Evolutionary conservation across 228 moss, liverwort and hornwort genomes (phyloP), one percentile per base, ranked within the genome.

Genomic region (Sphagnum fallax): DNA sequence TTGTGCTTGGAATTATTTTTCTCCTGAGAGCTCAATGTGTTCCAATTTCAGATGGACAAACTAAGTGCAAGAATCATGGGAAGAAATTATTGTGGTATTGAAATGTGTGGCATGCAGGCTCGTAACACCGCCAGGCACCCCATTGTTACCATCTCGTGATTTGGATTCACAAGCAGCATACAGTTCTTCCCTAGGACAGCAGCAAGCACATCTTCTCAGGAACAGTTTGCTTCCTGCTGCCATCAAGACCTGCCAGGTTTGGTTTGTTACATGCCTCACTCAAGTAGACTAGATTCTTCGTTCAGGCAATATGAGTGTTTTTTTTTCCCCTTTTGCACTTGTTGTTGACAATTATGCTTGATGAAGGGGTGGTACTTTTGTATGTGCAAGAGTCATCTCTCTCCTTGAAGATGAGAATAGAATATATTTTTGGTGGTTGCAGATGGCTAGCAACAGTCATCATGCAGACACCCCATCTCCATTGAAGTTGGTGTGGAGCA

Each of bases 111-210:
- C 32, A 32, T 32, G 32, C 32, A 32, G 95, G 95, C 80, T 95
- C 7, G 79, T 92, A 78, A 95, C 92, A 49, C 95, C 95, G 16
- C 95, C 95, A 13, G 92, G 87, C 14, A 95, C 95, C 4, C 95
- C 95, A 16, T 77, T 95, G 14, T 95, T 95, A 60, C 92, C 92
- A 47, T 92, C 95, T 4, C 51, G 92, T 72, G 92, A 95, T 74
- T 79, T 75, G 62, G 88, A 84, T 51, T 80, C 83, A 53, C 74
- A 32, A 2, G 32, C 93, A 60, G 90, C 85, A 48, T 65, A 76
- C 47, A 52, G 70, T 14, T 71, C 67, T 6, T 32, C 32, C 32
- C 32, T 32, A 32, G 32, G 32, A 32, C 74, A 81, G 61, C 84
- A 81, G 13, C 81, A 81, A 59, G 78, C 73, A 6, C 32, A 32